Percentiles rank a stretch among this genome's conserved stretches.
These are phyloP conservation scores for Carex pumila DNA, from an alignment of 176 grass and related monocot genomes.

Conservation along the genomic window DNA sequence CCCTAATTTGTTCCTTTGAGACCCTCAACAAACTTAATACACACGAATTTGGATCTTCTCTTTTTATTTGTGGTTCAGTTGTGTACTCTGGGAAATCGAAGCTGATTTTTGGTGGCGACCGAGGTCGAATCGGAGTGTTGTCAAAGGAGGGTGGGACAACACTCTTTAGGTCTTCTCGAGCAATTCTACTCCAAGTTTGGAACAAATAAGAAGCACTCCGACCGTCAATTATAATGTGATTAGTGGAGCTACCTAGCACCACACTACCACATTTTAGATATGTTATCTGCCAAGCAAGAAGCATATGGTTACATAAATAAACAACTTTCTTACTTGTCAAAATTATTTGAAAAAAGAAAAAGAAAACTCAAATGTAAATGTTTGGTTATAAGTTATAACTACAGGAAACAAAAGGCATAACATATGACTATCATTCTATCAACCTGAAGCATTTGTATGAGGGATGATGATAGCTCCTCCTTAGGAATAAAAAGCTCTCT, in stretches of 20 bases:
- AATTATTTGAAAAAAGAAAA: too few species aligned
- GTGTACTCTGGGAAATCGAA: constrained; percentile 6
- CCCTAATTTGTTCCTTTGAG: background rate
- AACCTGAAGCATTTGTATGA: constrained; percentile 16
- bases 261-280: constrained; percentile 8
- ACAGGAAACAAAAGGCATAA: too few species aligned
- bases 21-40: background rate
- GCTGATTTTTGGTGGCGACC: background rate
- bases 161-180: background rate
- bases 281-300: background rate
- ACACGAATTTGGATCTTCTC: background rate
- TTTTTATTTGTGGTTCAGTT: background rate
- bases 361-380: too few species aligned
- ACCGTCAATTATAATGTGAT: background rate
- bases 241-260: background rate
- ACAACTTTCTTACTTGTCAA: too few species aligned
- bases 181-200: background rate
- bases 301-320: background rate
- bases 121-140: constrained; percentile 19
- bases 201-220: background rate
- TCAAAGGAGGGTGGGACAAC: constrained; percentile 20
- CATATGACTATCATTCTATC: too few species aligned
- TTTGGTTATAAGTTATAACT: too few species aligned
- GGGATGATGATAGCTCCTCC: background rate
- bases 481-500: constrained; percentile 45